Percentiles rank a stretch among this genome's conserved stretches.
phyloP scores from a whole-genome alignment of 129 eudicot genomes.

The Lactuca saligna region DNA sequence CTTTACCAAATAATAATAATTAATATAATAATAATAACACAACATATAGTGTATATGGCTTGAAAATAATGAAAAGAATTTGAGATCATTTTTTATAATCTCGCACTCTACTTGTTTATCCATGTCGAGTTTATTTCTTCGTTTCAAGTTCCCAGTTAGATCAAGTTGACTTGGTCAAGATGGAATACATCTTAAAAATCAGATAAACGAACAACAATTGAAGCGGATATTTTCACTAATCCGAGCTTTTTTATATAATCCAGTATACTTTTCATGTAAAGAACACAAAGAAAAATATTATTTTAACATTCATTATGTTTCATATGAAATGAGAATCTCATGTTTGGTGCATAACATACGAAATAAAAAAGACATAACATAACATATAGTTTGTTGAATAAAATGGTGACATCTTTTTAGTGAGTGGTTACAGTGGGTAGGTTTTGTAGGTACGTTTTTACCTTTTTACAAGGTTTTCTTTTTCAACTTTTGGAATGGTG shows the following conservation, averaged over 20 bases:
- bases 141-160: not conserved
- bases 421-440: constrained; percentile 41
- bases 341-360: constrained; percentile 6
- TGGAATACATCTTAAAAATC: not conserved
- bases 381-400: constrained; percentile 21
- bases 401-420: constrained; percentile 33
- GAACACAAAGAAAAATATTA: not conserved
- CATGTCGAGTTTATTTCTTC: not conserved
- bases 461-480: constrained; percentile 29
- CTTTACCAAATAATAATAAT: no score
- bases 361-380: constrained; percentile 36
- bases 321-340: constrained; percentile 12
- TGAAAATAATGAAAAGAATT: no score
- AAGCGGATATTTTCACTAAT: constrained; percentile 4
- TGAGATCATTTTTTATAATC: not conserved
- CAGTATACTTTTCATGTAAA: not conserved
- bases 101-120: not conserved
- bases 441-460: constrained; percentile 31
- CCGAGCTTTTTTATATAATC: not conserved
- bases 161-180: no score
- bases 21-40: no score
- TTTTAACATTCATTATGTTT: not conserved
- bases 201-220: not conserved
- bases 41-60: not conserved
- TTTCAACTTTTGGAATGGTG: constrained; percentile 21